Evolutionary conservation across 805 yeast species (phyloP).

Genomic region (Cyberlindnera mrakii): DNA sequence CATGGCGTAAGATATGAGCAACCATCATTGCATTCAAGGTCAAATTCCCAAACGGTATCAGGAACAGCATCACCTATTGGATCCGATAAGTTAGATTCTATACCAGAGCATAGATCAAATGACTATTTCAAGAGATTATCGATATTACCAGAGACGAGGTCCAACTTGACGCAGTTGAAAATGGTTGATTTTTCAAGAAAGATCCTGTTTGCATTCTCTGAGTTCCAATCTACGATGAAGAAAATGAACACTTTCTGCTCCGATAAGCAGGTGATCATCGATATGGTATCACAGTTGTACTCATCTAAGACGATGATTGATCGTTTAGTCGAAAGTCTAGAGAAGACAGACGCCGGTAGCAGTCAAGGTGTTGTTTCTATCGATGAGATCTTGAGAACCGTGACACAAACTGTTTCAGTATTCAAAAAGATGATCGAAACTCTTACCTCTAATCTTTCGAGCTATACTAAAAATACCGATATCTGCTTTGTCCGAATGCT

Average conservation of each 20-base stretch:
- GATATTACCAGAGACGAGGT: slow-evolving; percentile 47
- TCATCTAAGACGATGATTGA: slow-evolving; percentile 51
- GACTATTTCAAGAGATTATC: slow-evolving; percentile 64
- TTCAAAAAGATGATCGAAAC: slow-evolving; percentile 47
- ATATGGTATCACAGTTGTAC: slow-evolving; percentile 45
- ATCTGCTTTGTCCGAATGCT: slow-evolving; percentile 60
- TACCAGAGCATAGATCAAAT: slow-evolving; percentile 43
- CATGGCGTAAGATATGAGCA: neutral
- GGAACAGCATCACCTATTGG: slow-evolving; percentile 10
- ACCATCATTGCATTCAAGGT: neutral
- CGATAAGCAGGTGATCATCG: slow-evolving; percentile 48
- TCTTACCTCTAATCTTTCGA: slow-evolving; percentile 40
- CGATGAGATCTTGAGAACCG: slow-evolving; percentile 12
- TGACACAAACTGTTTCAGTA: slow-evolving; percentile 23
- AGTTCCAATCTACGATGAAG: slow-evolving; percentile 54
- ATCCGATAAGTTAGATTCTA: slow-evolving; percentile 9
- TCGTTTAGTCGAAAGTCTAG: slow-evolving; percentile 50
- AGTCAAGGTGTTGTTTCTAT: slow-evolving; percentile 7
- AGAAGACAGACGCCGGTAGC: slow-evolving; percentile 33
- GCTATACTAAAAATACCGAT: slow-evolving; percentile 52
- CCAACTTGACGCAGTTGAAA: slow-evolving; percentile 13
- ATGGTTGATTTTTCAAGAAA: slow-evolving; percentile 50
- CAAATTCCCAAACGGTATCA: neutral
- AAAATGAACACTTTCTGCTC: slow-evolving; percentile 52
- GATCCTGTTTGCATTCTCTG: slow-evolving; percentile 55